Conservation (phyloP, 495 filamentous ascomycete genomes). For the Astrothelium subdiscretum region DNA sequence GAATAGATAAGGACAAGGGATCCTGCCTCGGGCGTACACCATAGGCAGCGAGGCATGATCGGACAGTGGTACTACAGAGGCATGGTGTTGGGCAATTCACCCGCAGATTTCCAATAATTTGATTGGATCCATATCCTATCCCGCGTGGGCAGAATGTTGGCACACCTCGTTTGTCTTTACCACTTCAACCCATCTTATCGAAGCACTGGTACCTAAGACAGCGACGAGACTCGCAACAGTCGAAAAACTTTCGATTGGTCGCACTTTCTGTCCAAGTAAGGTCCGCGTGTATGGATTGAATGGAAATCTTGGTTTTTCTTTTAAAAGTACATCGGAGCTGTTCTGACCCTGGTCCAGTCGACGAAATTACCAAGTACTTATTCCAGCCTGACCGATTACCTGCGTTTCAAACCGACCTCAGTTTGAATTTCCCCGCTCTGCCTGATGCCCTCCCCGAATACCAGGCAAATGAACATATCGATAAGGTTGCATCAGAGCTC, state of each 20-base stretch:
- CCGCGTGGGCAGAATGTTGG: background rate
- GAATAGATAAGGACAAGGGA: too few species aligned
- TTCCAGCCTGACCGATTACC: background rate
- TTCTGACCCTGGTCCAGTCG: background rate
- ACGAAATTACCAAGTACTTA: background rate
- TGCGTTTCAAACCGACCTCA: background rate
- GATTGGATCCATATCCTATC: background rate
- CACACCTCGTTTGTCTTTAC: background rate
- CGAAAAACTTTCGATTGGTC: background rate
- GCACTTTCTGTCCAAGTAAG: background rate
- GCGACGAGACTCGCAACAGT: too few species aligned
- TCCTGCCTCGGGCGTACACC: background rate
- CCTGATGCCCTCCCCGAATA: too few species aligned
- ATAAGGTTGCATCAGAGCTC: too few species aligned
- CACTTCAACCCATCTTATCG: background rate
- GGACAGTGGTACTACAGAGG: background rate
- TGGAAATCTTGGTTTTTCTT: background rate
- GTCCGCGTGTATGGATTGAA: background rate
- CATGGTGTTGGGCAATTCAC: background rate
- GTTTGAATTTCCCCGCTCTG: background rate
- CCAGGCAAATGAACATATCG: too few species aligned
- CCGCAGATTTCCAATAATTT: background rate
- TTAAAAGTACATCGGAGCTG: background rate
- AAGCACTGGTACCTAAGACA: too few species aligned
- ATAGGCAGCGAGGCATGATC: background rate